Evolutionary conservation across 176 grass and related monocot genomes (phyloP), one percentile per base, ranked within the genome.

Genomic region (Aegilops bicornis): DNA sequence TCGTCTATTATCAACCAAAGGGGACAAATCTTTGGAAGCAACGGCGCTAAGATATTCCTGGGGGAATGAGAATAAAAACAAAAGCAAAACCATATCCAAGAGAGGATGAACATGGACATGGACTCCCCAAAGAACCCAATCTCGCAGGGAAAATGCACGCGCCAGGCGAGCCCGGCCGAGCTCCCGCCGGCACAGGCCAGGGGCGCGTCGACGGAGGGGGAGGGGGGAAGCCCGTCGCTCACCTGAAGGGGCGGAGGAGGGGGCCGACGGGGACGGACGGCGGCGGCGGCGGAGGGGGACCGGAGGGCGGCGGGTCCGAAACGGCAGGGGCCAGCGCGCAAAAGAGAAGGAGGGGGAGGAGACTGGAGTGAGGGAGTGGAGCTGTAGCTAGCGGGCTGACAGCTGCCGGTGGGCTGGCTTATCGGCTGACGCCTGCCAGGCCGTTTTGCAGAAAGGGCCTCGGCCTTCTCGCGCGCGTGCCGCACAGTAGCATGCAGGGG

Each of bases 401-500:
- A 59, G 54, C 54, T 59, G 54, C 54, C 54, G 54, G 54, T 58
- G 54, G 54, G 54, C 54, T 58, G 54, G 17, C 54, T 58, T 58
- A 58, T 58, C 54, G 54, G 54, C 54, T 58, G 17, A 22, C 54
- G 54, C 50, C 50, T 54, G 50, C 50, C 50, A 7, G 54, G 31
- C 31, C 5, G 0, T n/a, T 89, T 85, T 82, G 37, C 62, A 17
- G 12, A 30, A 16, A 22, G 20, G 32, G 2, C 62, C 88, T 79
- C 73, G 0, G 9, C 0, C 13, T 19, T 64, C 30, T 22, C n/a
- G 12, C 6, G 22, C 3, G 22, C 39, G 63, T 8, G 7, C 32
- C 35, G 50, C 35, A 91, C 89, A 91, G 89, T 87, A 69, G 59
- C 89, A 91, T 91, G 89, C 89, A 91, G 80, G 80, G 85, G 84